These are phyloP conservation scores for Porpolomopsis calyptriformis DNA, from an alignment of 768 basidiomycete genomes.

Conservation along the genomic window DNA sequence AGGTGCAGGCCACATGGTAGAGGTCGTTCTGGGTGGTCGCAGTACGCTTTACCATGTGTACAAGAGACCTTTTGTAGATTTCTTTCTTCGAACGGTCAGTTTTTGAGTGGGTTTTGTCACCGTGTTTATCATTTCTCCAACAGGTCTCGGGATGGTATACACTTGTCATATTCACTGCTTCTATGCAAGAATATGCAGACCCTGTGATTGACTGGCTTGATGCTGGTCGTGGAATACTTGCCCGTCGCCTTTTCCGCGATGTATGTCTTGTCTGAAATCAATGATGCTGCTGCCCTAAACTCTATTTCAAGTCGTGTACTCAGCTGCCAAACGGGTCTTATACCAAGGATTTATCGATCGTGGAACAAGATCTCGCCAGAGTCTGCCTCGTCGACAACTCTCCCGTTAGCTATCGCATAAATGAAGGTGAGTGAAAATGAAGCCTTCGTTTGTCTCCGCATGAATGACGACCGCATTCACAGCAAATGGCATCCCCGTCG, in stretches of 20 bases:
- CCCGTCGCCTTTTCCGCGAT: conserved; percentile 84
- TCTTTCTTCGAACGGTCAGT: conserved; percentile 77
- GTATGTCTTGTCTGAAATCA: conserved; percentile 47
- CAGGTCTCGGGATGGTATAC: conserved; percentile 99
- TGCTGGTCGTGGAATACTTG: conserved; percentile 83
- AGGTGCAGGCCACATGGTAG: conserved; percentile 77
- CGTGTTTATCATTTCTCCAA: conserved; percentile 5
- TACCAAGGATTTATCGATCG: conserved; percentile 81
- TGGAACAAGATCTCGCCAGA: conserved; percentile 84
- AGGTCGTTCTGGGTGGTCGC: conserved; percentile 80
- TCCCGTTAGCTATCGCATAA: conserved; percentile 81
- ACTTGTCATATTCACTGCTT: conserved; percentile 96
- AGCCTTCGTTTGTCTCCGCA: background rate
- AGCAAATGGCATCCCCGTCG: conserved; percentile 98
- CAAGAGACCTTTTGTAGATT: conserved; percentile 96
- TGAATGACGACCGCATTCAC: conserved; percentile 4
- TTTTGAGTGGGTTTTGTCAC: conserved; percentile 12
- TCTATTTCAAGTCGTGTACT: conserved; percentile 66
- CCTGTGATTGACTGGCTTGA: conserved; percentile 99
- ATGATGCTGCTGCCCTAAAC: conserved; percentile 1
- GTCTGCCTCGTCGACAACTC: conserved; percentile 96
- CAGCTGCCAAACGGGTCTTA: conserved; percentile 88
- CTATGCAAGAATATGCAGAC: conserved; percentile 99
- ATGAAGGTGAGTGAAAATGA: conserved; percentile 62
- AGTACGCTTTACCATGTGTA: conserved; percentile 96